A percentile compares a stretch with the other conserved stretches of the same genome.
Evolutionary conservation across 2,329 filamentous ascomycete species (phyloP).

Genomic region (Aspergillus spinulosporus): DNA sequence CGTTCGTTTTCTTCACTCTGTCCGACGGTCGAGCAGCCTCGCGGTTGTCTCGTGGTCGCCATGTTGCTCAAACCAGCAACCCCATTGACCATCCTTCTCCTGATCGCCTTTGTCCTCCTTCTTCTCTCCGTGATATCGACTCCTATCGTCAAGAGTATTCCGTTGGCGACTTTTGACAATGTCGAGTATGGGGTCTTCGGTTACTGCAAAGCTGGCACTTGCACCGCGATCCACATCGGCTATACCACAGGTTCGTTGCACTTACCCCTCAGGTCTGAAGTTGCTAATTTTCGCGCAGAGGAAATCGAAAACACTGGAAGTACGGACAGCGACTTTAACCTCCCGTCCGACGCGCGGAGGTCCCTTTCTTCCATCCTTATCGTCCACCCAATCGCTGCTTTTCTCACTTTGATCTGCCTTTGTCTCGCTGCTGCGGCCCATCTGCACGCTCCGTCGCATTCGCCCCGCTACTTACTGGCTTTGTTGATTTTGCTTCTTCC

Average conservation of each 20-base stretch:
- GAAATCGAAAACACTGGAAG: conserved; percentile 43
- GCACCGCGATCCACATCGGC: conserved; percentile 75
- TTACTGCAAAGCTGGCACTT: conserved; percentile 68
- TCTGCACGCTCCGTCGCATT: conserved; percentile 84
- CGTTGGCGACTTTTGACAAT: conserved; percentile 73
- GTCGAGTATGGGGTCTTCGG: conserved; percentile 92
- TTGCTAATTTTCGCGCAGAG: conserved; percentile 23
- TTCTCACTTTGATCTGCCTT: conserved; percentile 83
- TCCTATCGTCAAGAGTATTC: conserved; percentile 81
- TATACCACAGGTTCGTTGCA: conserved; percentile 73
- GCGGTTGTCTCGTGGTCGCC: conserved; percentile 30
- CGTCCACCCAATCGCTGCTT: conserved; percentile 85
- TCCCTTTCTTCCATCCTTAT: conserved; percentile 86
- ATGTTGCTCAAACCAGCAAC: conserved; percentile 89
- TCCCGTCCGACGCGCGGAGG: conserved; percentile 64
- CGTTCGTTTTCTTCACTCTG: background rate
- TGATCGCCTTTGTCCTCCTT: conserved; percentile 80
- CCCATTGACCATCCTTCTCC: conserved; percentile 80
- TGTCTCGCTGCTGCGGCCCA: conserved; percentile 77
- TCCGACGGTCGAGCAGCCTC: background rate
- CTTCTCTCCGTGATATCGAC: conserved; percentile 87
- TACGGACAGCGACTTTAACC: conserved; percentile 55
- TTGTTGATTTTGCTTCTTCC: conserved; percentile 85
- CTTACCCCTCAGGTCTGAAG: conserved; percentile 5
- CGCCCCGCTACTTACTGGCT: conserved; percentile 79